These are phyloP conservation scores for Chlorociboria aeruginascens DNA, from an alignment of 495 filamentous ascomycete genomes.

Conservation along the genomic window DNA sequence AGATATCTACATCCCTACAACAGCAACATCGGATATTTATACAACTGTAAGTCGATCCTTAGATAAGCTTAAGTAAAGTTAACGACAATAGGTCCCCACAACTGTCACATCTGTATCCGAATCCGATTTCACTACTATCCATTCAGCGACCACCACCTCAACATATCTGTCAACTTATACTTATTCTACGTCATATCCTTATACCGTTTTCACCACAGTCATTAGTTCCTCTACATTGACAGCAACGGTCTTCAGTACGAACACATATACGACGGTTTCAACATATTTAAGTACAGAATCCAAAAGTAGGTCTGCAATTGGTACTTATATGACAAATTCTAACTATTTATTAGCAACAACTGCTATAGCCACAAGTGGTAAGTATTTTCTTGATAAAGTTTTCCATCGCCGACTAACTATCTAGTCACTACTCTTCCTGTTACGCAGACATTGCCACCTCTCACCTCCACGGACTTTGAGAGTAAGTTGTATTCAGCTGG, in stretches of 20 bases:
- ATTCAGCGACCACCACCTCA: background rate
- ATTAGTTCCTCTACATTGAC: conserved; percentile 17
- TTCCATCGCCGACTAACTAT: too few species aligned
- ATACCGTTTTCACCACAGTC: conserved; percentile 9
- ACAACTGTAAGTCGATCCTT: background rate
- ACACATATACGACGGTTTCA: conserved; percentile 19
- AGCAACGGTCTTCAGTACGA: conserved; percentile 22
- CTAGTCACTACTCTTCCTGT: too few species aligned
- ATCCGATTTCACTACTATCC: conserved; percentile 1
- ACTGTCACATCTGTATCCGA: background rate
- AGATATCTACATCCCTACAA: background rate
- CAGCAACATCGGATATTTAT: background rate
- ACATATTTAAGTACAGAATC: conserved; percentile 1
- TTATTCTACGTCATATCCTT: background rate
- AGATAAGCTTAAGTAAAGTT: background rate
- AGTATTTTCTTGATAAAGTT: too few species aligned
- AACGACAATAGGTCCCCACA: background rate
- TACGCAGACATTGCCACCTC: too few species aligned
- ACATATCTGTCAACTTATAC: conserved; percentile 10
- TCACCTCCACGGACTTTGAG: too few species aligned
- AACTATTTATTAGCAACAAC: too few species aligned
- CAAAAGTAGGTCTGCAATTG: too few species aligned
- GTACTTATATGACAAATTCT: too few species aligned
- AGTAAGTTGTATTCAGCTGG: too few species aligned
- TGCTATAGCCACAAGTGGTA: too few species aligned